Conservation (phyloP, 2,329 filamentous ascomycete genomes). For the Colletotrichum sp. region DNA sequence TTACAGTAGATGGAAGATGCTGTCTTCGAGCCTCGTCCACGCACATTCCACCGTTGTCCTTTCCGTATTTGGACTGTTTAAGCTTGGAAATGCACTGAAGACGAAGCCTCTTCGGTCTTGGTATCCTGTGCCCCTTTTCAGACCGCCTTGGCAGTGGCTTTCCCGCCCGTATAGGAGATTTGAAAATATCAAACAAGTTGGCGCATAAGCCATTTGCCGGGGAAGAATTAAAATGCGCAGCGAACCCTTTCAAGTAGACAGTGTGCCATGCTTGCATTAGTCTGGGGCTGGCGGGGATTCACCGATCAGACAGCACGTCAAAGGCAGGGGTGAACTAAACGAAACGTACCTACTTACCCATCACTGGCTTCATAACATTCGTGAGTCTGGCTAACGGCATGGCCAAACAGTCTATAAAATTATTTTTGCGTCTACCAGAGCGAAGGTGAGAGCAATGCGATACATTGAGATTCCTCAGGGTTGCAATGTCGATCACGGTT, state of each 20-base stretch:
- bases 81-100: not conserved
- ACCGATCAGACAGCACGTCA: rapidly evolving
- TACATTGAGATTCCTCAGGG: not conserved
- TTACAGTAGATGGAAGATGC: rapidly evolving
- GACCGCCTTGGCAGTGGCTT: not conserved
- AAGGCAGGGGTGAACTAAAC: too few species aligned
- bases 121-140: not conserved
- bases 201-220: rapidly evolving
- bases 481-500: rapidly evolving
- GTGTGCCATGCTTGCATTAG: rapidly evolving
- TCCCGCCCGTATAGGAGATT: not conserved
- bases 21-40: not conserved
- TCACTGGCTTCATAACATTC: not conserved
- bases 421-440: rapidly evolving
- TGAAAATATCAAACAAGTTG: rapidly evolving
- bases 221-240: rapidly evolving
- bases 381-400: not conserved
- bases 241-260: not conserved
- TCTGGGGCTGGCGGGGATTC: too few species aligned
- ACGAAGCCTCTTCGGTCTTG: rapidly evolving
- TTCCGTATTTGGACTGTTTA: not conserved
- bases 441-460: not conserved
- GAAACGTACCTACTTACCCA: too few species aligned
- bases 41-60: rapidly evolving
- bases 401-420: not conserved